Base-by-base conservation (phyloP, 2,329 filamentous ascomycete genomes). In the Neopestalotiopsis sp. region DNA sequence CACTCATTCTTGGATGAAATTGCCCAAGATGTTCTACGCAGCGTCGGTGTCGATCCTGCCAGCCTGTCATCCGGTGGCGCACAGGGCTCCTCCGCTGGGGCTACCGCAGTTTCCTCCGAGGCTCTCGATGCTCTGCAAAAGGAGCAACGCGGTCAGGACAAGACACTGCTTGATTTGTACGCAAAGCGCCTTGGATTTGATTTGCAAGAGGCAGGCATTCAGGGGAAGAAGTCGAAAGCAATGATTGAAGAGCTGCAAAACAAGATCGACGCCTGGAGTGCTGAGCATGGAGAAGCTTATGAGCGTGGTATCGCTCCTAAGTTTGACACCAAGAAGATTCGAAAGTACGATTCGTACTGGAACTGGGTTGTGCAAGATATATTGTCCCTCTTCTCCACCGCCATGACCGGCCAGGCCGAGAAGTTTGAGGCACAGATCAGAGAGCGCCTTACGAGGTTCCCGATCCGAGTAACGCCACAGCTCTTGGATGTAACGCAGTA, bases 341-440 rank as follows among this genome's bases (percentile, higher is more conserved):
- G 80, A 1, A 58, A 67, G 3, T 81, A 77, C 69, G 72, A 79
- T 56, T 81, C 78, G 2, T 78, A 71, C 67, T 81, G 80, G 80
- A 81, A 80, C 65, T 80, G 78, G 78, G 77, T 68, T 2, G 66
- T 73, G 0, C 74, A 79, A 67, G 77, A 78, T 32, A 30, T 69
- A 4, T 20, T 69, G 3, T 49, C 64, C 2, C 42, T 69, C 3
- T 65, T 69, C 10, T 66, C 67, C 4, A 42, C 61, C 6, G 65
- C 67, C 3, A 32, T 68, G 38, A 49, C 52, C 30, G 58, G 61
- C 3, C 49, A 64, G 24, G 24, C 34, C 2, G 49, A 66, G 24
- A 66, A 66, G 3, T 64, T 70, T 14, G 69, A 68, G 13, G 24
- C 34, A 17, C 49, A 67, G 7, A 45, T 69, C 6, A 30, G 59